A percentile compares a stretch with the other conserved stretches of the same genome.
phyloP scores from a whole-genome alignment of 331 rosid genomes.

The Saraca asoca region DNA sequence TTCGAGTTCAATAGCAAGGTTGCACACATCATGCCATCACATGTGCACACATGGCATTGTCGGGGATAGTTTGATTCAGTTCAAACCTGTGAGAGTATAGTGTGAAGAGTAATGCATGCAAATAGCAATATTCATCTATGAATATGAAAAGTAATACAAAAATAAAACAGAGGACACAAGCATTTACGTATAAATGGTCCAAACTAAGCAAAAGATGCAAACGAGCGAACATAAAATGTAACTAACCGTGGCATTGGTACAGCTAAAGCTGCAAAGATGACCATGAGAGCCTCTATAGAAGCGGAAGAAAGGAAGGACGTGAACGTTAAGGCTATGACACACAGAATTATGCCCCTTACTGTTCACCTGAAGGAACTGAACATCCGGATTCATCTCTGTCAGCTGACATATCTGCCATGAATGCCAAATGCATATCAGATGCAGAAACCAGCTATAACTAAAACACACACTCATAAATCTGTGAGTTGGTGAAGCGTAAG shows the following conservation, averaged over 20 bases:
- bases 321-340: constrained; percentile 89
- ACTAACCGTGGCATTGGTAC: constrained; percentile 90
- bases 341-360: constrained; percentile 78
- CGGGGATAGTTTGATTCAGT: no score
- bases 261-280: constrained; percentile 91
- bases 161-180: not conserved
- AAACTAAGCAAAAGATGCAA: constrained; percentile 20
- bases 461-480: not conserved
- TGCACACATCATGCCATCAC: no score
- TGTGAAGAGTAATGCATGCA: no score
- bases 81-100: no score
- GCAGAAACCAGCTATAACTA: no score
- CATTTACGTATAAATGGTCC: constrained; percentile 7
- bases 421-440: constrained; percentile 22
- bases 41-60: no score
- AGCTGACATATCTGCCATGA: constrained; percentile 71
- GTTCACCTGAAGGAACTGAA: constrained; percentile 79
- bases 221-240: constrained; percentile 23
- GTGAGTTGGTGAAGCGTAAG: not conserved
- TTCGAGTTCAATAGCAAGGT: not conserved
- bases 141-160: constrained; percentile 15
- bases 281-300: constrained; percentile 93
- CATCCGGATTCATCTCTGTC: constrained; percentile 82
- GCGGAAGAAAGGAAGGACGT: constrained; percentile 90
- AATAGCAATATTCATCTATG: not conserved